Conservation (phyloP, 2,329 filamentous ascomycete genomes). For the Fusarium nodosum region DNA sequence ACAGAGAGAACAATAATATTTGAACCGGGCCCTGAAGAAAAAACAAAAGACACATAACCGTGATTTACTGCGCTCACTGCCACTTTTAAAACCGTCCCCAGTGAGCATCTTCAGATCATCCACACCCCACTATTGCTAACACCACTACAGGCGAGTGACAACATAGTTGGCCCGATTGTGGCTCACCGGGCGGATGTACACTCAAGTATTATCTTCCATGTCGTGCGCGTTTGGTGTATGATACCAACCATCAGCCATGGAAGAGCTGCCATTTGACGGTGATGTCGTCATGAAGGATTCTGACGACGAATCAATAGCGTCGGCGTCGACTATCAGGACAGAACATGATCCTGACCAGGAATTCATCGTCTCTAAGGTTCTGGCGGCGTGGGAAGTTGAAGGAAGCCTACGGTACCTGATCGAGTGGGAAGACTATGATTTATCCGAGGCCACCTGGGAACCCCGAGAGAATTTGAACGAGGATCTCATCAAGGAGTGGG, state of each 20-base stretch:
- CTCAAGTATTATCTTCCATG: background rate
- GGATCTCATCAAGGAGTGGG: constrained; percentile 60
- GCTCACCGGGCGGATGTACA: constrained; percentile 2
- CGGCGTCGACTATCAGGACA: constrained; percentile 54
- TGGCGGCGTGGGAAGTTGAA: constrained; percentile 59
- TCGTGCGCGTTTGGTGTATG: constrained; percentile 2
- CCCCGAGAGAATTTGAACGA: constrained; percentile 59
- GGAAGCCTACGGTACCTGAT: constrained; percentile 53
- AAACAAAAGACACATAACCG: background rate
- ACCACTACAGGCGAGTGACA: background rate
- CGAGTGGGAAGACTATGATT: constrained; percentile 55
- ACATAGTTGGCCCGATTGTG: background rate
- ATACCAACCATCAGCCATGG: background rate
- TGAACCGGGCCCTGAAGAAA: background rate
- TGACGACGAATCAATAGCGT: constrained; percentile 53
- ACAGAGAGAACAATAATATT: background rate
- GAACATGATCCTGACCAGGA: constrained; percentile 58
- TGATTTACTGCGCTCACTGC: background rate
- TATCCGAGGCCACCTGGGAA: constrained; percentile 64
- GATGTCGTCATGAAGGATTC: constrained; percentile 30
- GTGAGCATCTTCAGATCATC: background rate
- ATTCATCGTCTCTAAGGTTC: constrained; percentile 66
- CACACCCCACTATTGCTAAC: background rate
- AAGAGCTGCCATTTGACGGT: background rate
- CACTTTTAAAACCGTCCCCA: background rate